A percentile compares a stretch with the other conserved stretches of the same genome.
These are phyloP conservation scores for Saraca asoca DNA, from an alignment of 331 rosid species.

Conservation along the genomic window DNA sequence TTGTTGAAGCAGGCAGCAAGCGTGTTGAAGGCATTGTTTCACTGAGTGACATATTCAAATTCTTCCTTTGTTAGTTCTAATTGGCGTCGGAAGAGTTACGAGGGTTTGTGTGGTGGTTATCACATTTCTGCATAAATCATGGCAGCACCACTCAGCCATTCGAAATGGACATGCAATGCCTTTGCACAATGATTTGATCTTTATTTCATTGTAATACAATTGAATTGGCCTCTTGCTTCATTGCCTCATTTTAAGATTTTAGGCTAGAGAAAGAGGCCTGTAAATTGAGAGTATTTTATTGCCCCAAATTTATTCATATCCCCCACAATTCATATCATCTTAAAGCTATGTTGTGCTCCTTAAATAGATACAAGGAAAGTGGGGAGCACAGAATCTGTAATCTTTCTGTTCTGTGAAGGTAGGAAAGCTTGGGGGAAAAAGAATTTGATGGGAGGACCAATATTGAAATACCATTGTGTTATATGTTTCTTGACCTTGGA, in stretches of 20 bases:
- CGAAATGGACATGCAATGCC: constrained; percentile 39
- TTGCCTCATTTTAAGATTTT: constrained; percentile 70
- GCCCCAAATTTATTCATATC: constrained; percentile 35
- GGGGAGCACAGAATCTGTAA: constrained; percentile 53
- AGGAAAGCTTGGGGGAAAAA: constrained; percentile 32
- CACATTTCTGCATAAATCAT: constrained; percentile 16
- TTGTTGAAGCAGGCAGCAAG: constrained; percentile 99
- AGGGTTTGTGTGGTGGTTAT: constrained; percentile 34
- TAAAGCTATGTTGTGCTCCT: constrained; percentile 41
- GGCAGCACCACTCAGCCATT: constrained; percentile 32
- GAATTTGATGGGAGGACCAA: constrained; percentile 38
- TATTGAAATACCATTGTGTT: constrained; percentile 43
- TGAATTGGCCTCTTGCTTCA: constrained; percentile 63
- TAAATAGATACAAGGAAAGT: constrained; percentile 35
- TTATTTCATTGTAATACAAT: constrained; percentile 58
- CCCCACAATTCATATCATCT: constrained; percentile 45
- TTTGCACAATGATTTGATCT: constrained; percentile 47
- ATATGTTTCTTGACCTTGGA: constrained; percentile 21
- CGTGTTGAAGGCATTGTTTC: constrained; percentile 91
- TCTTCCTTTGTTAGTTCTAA: constrained; percentile 67
- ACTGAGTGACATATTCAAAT: constrained; percentile 82
- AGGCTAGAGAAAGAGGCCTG: constrained; percentile 80
- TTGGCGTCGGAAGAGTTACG: constrained; percentile 36
- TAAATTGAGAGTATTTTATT: constrained; percentile 60
- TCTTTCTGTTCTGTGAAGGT: constrained; percentile 46